Percentiles rank a stretch among this genome's conserved stretches.
Conservation (phyloP, 345 rosid species). For the Citrus hindsii region DNA sequence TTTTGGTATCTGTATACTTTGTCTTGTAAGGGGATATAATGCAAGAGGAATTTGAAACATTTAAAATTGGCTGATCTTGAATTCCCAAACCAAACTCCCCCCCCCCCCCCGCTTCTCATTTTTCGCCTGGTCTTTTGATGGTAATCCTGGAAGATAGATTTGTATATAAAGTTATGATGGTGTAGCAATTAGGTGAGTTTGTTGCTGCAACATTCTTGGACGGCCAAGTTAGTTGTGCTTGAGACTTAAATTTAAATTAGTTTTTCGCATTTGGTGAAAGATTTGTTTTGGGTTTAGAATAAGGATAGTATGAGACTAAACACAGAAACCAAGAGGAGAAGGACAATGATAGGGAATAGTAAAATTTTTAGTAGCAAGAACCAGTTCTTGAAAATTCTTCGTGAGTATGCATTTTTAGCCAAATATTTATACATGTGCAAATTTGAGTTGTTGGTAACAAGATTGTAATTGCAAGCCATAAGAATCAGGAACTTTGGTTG, state of each 20-base stretch:
- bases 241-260: not conserved
- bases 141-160: no score
- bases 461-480: not conserved
- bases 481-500: not conserved
- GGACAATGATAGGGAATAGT: not conserved
- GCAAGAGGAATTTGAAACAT: not conserved
- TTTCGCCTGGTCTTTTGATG: no score
- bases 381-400: not conserved
- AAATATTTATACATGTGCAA: not conserved
- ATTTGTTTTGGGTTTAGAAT: not conserved
- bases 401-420: not conserved
- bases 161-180: not conserved
- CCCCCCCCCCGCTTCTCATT: no score
- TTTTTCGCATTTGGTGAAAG: not conserved
- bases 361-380: not conserved
- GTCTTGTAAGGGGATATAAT: not conserved
- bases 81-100: rapidly evolving
- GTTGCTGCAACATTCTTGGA: not conserved
- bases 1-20: not conserved
- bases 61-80: not conserved
- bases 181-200: not conserved
- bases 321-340: not conserved
- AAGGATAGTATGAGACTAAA: not conserved
- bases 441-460: not conserved
- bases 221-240: not conserved